Evolutionary conservation across 345 rosid genomes (phyloP).

Genomic region (Sonneratia caseolaris): DNA sequence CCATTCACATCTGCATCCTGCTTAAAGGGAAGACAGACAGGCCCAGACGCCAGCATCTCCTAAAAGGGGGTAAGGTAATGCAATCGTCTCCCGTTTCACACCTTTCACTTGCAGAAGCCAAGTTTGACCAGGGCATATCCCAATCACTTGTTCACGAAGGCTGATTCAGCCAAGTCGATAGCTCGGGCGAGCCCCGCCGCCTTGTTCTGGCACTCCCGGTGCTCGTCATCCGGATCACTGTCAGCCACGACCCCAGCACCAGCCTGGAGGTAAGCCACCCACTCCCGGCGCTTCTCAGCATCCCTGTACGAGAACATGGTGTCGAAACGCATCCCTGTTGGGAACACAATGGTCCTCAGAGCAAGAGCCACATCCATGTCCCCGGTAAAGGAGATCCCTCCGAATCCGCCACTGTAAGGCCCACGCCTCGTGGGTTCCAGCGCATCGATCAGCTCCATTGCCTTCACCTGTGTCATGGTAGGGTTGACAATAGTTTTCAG

Average conservation of each 20-base stretch:
- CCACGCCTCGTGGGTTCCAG: slow-evolving; percentile 72
- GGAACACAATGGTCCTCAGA: slow-evolving; percentile 78
- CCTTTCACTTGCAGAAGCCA: background rate
- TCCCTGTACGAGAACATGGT: slow-evolving; percentile 68
- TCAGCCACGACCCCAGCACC: slow-evolving; percentile 85
- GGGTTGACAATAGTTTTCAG: slow-evolving; percentile 1
- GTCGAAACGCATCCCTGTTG: slow-evolving; percentile 45
- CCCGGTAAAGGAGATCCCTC: slow-evolving; percentile 64
- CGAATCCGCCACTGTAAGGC: slow-evolving; percentile 90
- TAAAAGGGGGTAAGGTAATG: too few relatives aligned
- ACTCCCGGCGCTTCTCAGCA: slow-evolving; percentile 39
- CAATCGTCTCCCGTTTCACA: too few relatives aligned
- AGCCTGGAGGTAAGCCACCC: slow-evolving; percentile 82
- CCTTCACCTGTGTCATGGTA: slow-evolving; percentile 37
- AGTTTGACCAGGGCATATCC: background rate
- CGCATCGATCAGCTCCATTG: slow-evolving; percentile 78
- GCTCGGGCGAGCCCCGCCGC: slow-evolving; percentile 79
- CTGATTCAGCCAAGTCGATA: slow-evolving; percentile 73
- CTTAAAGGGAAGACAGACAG: background rate
- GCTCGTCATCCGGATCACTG: slow-evolving; percentile 65
- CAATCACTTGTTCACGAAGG: slow-evolving; percentile 32
- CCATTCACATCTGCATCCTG: background rate
- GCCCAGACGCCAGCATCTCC: background rate
- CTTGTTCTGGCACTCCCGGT: slow-evolving; percentile 68
- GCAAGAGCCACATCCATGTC: slow-evolving; percentile 80